Conservation (phyloP, 257 asterid species). For the Marsdenia floribunda region DNA sequence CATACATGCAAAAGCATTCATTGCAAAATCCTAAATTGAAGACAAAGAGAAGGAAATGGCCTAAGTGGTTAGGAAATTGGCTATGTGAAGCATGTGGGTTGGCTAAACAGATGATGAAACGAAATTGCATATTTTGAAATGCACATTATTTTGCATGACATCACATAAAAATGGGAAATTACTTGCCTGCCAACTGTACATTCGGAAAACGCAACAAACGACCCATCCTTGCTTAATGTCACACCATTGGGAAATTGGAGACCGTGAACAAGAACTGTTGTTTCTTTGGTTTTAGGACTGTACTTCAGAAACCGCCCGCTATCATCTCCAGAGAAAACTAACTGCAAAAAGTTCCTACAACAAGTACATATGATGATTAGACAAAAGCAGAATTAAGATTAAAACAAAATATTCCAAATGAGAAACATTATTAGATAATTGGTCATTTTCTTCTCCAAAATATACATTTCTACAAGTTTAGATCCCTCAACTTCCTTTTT, state of each 20-base stretch:
- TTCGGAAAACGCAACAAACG: slow-evolving; percentile 76
- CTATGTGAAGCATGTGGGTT: neutral
- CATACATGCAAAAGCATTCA: neutral
- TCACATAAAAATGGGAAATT: neutral
- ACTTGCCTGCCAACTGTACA: slow-evolving; percentile 68
- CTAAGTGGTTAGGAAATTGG: neutral
- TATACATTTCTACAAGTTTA: too few species aligned
- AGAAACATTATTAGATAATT: neutral
- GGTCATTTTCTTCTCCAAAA: too few species aligned
- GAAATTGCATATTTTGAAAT: neutral
- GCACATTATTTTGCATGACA: slow-evolving; percentile 4
- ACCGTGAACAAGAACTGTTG: slow-evolving; percentile 64
- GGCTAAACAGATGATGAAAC: neutral
- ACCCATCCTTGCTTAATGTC: slow-evolving; percentile 82
- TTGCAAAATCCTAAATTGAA: neutral
- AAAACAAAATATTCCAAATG: neutral
- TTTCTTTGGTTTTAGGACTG: slow-evolving; percentile 53
- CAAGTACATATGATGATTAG: neutral
- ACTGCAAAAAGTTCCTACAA: slow-evolving; percentile 69
- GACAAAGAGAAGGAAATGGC: neutral
- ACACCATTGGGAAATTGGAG: slow-evolving; percentile 86
- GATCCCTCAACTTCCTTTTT: too few species aligned
- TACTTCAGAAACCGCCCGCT: slow-evolving; percentile 89
- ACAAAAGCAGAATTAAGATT: neutral
- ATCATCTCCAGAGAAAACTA: slow-evolving; percentile 68